Evolutionary conservation across 352 stramenopile species (phyloP), one percentile per base, ranked within the genome.

Genomic region (Phytophthora sp.): DNA sequence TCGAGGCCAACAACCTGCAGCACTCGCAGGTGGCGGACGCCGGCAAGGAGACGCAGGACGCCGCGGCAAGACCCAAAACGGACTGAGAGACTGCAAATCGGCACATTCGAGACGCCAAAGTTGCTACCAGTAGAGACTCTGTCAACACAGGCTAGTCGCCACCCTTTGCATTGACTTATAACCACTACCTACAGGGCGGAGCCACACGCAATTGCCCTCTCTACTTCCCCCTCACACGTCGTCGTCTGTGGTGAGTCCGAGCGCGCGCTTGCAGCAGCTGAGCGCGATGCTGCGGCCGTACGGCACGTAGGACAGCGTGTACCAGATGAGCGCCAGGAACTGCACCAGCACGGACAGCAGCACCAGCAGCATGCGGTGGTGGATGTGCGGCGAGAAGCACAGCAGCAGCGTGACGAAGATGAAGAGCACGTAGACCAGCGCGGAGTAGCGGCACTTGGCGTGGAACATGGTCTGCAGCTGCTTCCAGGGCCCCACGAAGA

Each of bases 301-400:
- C 1, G 88, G 88, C 0, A 96, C 73, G 66, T 94, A 96, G n/a
- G 87, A 95, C 12, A 95, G 63, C 54, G 84, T 94, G 70, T 95
- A 95, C 88, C 88, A 96, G 10, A 91, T 38, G 23, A 95, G 79
- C 45, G 88, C 84, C 11, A 81, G 13, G 60, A 94, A 94, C 67
- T 96, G 88, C 26, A 84, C 74, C 4, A 89, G 20, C 20, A 96
- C 82, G 4, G 79, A 91, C 6, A 95, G 24, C 51, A 95, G 62
- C 41, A 96, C 82, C 15, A 94, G 63, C 9, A 81, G 63, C 13
- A 90, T 55, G 26, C 88, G 88, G 56, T 92, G 80, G 26, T 87
- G 82, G 11, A 94, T 69, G 46, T 84, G 59, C 27, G 61, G 78
- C 18, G 73, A 81, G 58, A 94, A 95, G 65, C 85, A 94, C 50